phyloP scores from a whole-genome alignment of 805 yeast species.

The Jamesozyma gamospora region DNA sequence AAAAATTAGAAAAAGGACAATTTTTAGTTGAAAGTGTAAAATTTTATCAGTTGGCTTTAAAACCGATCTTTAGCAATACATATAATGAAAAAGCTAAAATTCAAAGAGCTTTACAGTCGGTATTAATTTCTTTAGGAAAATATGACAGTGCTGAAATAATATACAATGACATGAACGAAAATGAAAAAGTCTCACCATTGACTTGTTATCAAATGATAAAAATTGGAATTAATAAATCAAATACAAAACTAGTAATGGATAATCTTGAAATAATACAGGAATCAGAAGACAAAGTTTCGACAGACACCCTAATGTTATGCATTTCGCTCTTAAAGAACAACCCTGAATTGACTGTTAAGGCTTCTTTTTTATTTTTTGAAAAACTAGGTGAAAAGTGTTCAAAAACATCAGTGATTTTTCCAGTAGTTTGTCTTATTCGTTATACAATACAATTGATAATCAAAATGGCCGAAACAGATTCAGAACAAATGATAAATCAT shows the following conservation, averaged over 20 bases:
- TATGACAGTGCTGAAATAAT: conserved; percentile 14
- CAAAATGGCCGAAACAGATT: conserved; percentile 15
- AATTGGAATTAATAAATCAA: conserved; percentile 9
- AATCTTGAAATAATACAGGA: conserved; percentile 29
- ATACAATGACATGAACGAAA: conserved; percentile 18
- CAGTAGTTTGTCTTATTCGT: conserved; percentile 19
- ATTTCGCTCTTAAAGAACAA: conserved; percentile 23
- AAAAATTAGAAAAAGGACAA: conserved; percentile 21
- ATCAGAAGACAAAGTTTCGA: conserved; percentile 29
- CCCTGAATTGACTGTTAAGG: conserved; percentile 20
- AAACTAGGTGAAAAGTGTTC: conserved; percentile 9
- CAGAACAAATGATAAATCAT: background rate
- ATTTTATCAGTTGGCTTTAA: conserved; percentile 23
- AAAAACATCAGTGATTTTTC: conserved; percentile 11
- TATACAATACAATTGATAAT: conserved; percentile 28
- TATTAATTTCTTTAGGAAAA: conserved; percentile 19
- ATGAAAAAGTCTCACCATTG: conserved; percentile 19
- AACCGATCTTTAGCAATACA: conserved; percentile 17
- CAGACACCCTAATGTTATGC: conserved; percentile 28
- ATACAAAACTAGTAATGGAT: conserved; percentile 11
- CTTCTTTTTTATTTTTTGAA: conserved; percentile 22
- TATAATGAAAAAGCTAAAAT: conserved; percentile 30
- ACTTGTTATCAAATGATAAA: conserved; percentile 29
- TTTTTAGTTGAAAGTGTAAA: conserved; percentile 14
- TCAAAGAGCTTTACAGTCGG: conserved; percentile 29